Base-by-base conservation (phyloP, 306 rosid species). In the Medicago truncatula region DNA sequence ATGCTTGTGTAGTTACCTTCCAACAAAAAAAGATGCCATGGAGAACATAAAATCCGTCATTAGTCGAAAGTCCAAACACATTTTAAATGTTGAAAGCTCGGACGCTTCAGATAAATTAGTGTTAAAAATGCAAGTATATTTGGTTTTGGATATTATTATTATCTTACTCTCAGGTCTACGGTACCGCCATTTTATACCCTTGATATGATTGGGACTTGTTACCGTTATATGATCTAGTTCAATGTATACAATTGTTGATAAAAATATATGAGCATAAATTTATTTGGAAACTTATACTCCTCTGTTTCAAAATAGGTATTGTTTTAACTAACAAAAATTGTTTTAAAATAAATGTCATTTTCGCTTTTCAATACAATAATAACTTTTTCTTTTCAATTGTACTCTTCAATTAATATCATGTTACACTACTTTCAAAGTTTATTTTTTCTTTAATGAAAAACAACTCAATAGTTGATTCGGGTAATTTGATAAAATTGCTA, bases 161-260 rank as follows among this genome's bases (percentile, higher is more conserved):
- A 71, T 59, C 18, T 61, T 84, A 61, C 23, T 59, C 49, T 66
- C 62, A 40, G 41, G 68, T 76, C 79, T 34, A 23, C 68, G 52
- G 61, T 52, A 36, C 17, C 62, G 63, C 63, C 53, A 61, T 63
- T 76, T 70, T 81, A 41, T 76, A 76, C 39, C 8, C 71, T 49
- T 23, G 17, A 43, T 28, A 67, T 69, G 82, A 79, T 63, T 62
- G 36, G 60, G 83, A 84, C 83, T 23, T 40, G 64, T 56, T 47
- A 56, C 67, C 63, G 62, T 61, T 59, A 3, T 59, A 3, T 52
- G 74, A 70, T 65, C 76, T 75, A 75, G 69, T 85, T 81, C 85
- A 75, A 74, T 85, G 85, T 15, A 81, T 74, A 77, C 76, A 54
- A 44, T 47, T 43, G 70, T 14, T n/a, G 1, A 23, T 67, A 25